phyloP scores from a whole-genome alignment of 441 rosid genomes.

The Populus tomentosa region DNA sequence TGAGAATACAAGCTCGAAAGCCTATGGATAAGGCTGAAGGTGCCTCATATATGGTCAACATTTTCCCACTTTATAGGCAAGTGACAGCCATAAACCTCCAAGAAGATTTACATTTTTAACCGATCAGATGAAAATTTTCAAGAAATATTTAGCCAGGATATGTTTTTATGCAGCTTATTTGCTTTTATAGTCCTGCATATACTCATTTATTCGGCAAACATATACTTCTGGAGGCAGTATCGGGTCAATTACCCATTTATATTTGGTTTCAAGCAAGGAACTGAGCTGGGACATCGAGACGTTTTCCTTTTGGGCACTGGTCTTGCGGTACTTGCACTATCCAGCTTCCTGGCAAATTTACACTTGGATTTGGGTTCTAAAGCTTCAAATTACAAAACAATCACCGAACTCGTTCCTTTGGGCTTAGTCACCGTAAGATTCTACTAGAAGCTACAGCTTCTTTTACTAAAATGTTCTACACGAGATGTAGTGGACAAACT shows the following conservation, averaged over 20 bases:
- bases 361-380: conserved; percentile 45
- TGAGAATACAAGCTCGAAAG: conserved; percentile 47
- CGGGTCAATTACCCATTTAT: conserved; percentile 69
- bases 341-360: conserved; percentile 55
- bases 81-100: conserved; percentile 26
- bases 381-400: conserved; percentile 32
- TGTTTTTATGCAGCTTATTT: conserved; percentile 52
- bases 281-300: conserved; percentile 55
- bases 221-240: conserved; percentile 67
- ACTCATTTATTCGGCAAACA: conserved; percentile 53
- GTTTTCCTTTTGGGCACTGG: conserved; percentile 62
- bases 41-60: conserved; percentile 49
- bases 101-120: neutral
- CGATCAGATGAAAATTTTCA: neutral
- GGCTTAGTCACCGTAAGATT: conserved; percentile 47
- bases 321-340: conserved; percentile 50
- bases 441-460: conserved; percentile 4
- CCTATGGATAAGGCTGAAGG: conserved; percentile 43
- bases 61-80: conserved; percentile 79
- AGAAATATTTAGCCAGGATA: neutral
- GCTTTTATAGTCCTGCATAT: conserved; percentile 56
- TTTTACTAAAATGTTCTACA: neutral
- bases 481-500: neutral
- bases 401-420: conserved; percentile 58
- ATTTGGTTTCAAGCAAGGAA: conserved; percentile 69